phyloP scores from a whole-genome alignment of 2,329 filamentous ascomycete genomes.

The Botrytis tulipae region DNA sequence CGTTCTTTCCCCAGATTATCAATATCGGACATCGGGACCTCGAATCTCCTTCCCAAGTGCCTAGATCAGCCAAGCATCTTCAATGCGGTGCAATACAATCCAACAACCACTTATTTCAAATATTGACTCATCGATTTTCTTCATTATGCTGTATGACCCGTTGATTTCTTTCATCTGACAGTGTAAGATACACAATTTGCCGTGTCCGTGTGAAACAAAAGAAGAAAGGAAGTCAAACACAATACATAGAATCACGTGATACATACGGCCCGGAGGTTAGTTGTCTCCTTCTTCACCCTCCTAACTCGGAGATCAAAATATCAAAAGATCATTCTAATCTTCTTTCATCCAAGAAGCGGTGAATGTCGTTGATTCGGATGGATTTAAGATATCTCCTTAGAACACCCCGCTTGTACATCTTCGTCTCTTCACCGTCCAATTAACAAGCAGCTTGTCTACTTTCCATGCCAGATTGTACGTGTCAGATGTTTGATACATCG shows the following conservation, averaged over 20 bases:
- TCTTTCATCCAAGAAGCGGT: not conserved
- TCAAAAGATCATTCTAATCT: not conserved
- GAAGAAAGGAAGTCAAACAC: not conserved
- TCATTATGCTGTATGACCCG: not conserved
- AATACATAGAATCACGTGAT: not conserved
- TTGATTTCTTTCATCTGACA: not conserved
- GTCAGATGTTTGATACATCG: not conserved
- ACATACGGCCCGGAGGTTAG: too few species aligned
- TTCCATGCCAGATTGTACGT: not conserved
- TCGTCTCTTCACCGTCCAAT: not conserved
- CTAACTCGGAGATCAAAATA: not conserved
- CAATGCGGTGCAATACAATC: not conserved
- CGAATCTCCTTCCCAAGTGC: not conserved
- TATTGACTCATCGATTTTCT: not conserved
- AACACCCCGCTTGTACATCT: not conserved
- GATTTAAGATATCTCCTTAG: constrained; percentile 4
- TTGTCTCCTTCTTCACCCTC: not conserved
- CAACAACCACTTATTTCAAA: not conserved
- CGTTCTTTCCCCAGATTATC: not conserved
- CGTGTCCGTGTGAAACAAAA: not conserved
- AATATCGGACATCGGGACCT: not conserved
- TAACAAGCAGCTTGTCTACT: not conserved
- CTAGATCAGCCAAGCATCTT: not conserved
- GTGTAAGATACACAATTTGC: not conserved
- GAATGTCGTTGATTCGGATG: not conserved